These are phyloP conservation scores for Fusarium fujikuroi DNA, from an alignment of 2,329 filamentous ascomycete genomes.

Conservation along the genomic window DNA sequence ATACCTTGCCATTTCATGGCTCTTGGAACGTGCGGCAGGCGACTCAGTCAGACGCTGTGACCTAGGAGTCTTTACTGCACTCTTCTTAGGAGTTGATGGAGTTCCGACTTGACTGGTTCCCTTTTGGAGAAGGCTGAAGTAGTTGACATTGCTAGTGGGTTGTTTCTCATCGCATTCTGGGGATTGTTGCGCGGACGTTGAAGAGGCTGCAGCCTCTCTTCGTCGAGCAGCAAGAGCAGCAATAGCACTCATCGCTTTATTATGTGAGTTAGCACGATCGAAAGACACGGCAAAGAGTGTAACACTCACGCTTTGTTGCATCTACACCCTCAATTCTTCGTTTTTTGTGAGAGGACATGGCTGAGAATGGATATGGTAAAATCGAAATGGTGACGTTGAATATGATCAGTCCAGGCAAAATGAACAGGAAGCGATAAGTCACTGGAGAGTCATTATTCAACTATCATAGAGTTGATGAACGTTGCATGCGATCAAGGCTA, in stretches of 20 bases:
- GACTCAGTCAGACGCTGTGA: constrained; percentile 24
- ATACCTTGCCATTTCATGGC: constrained; percentile 27
- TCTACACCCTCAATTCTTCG: constrained; percentile 49
- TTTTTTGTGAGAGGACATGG: constrained; percentile 49
- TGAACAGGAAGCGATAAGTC: background rate
- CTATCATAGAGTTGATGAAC: background rate
- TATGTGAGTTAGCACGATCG: background rate
- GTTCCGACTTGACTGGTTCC: constrained; percentile 6
- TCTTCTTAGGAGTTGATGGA: constrained; percentile 35
- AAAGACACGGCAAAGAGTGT: background rate
- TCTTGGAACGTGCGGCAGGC: constrained; percentile 15
- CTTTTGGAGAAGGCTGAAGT: constrained; percentile 46
- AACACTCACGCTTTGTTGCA: constrained; percentile 46
- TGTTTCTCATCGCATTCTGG: constrained; percentile 37
- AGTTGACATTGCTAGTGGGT: constrained; percentile 40
- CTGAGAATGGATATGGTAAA: background rate
- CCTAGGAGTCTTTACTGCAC: constrained; percentile 15
- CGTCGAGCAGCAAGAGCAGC: constrained; percentile 52
- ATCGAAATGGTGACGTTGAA: background rate
- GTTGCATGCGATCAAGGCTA: background rate
- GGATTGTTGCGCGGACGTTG: constrained; percentile 8
- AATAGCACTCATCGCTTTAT: constrained; percentile 48
- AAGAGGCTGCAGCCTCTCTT: constrained; percentile 35
- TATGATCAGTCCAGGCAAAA: background rate
- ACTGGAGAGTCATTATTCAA: background rate